phyloP scores from a whole-genome alignment of 2,329 filamentous ascomycete genomes.

The Cytospora schulzeri region DNA sequence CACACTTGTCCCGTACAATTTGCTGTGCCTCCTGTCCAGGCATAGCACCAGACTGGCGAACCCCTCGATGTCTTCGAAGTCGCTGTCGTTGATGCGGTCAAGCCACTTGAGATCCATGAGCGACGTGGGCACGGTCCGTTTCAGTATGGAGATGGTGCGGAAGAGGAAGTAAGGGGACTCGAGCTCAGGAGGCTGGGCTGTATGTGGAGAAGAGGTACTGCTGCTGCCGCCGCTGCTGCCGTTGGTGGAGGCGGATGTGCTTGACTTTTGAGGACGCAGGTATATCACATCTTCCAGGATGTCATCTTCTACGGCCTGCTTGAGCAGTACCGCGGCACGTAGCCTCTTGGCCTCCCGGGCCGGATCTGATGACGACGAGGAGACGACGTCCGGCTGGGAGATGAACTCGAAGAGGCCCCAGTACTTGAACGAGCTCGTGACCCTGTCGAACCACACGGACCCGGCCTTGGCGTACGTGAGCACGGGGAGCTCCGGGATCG shows the following conservation, averaged over 20 bases:
- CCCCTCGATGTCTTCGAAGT: conserved; percentile 25
- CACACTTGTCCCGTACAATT: conserved; percentile 16
- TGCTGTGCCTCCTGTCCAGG: conserved; percentile 19
- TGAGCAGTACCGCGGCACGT: conserved; percentile 18
- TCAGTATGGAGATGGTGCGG: conserved; percentile 14
- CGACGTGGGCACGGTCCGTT: conserved; percentile 18
- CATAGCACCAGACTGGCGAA: conserved; percentile 24
- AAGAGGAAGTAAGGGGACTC: conserved; percentile 23
- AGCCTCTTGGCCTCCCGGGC: conserved; percentile 13
- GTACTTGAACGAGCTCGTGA: conserved; percentile 22
- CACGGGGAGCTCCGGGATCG: conserved; percentile 19
- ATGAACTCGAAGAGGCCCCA: conserved; percentile 24
- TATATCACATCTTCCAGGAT: conserved; percentile 25
- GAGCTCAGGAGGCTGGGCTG: conserved; percentile 1
- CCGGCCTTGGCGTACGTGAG: conserved; percentile 19
- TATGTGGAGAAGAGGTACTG: background rate
- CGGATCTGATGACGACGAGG: conserved; percentile 3
- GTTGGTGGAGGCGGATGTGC: background rate
- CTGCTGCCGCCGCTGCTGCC: background rate
- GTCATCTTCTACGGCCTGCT: conserved; percentile 25
- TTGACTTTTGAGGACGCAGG: conserved; percentile 8
- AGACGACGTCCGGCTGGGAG: conserved; percentile 12
- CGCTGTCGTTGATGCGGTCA: conserved; percentile 18
- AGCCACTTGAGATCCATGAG: conserved; percentile 18
- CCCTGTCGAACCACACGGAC: conserved; percentile 22